Evolutionary conservation across 208 protist species (phyloP), one percentile per base, ranked within the genome.

Genomic region (Trypanosoma rangeli): DNA sequence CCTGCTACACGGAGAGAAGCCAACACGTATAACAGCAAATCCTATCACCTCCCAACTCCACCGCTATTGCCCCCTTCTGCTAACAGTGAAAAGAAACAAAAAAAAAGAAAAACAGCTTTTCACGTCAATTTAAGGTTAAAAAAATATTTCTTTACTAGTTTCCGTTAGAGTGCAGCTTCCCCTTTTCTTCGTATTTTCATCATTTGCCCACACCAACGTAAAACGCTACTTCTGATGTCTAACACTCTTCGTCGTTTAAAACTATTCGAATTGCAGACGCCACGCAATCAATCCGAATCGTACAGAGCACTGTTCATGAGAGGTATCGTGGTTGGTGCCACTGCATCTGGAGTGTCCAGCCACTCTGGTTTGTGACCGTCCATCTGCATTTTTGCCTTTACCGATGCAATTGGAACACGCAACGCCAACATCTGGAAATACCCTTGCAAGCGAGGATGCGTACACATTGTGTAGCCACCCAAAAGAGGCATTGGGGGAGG

Each of bases 401-500:
- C 72, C 28, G 64, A 75, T 7, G 33, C 67, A 18, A 59, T 50
- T 0, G 81, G 83, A 8, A 93, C 82, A 22, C 80, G 71, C 24
- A 91, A 61, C 13, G 81, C 64, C 4, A 87, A 39, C 76, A 95
- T 76, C 49, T 86, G 75, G 67, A 87, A 95, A 57, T 90, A 95
- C 9, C 81, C 85, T 7, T 59, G 72, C 52, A 93, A 73, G 24
- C 70, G 58, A 22, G 85, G 87, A 54, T 93, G 84, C 0, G 59
- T 64, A 20, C 73, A 60, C 81, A 88, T 87, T 3, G 56, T 70
- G 24, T 74, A 78, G 48, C 16, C 70, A 48, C 9, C 83, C 63
- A 84, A 64, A 24, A 82, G 76, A 16, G 81, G 85, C 57, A 79
- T 73, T n/a, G 82, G 56, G 15, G 72, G 79, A 2, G 78, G 78